Conservation (phyloP, 2,329 filamentous ascomycete species). For the Aspergillus viridinutans region DNA sequence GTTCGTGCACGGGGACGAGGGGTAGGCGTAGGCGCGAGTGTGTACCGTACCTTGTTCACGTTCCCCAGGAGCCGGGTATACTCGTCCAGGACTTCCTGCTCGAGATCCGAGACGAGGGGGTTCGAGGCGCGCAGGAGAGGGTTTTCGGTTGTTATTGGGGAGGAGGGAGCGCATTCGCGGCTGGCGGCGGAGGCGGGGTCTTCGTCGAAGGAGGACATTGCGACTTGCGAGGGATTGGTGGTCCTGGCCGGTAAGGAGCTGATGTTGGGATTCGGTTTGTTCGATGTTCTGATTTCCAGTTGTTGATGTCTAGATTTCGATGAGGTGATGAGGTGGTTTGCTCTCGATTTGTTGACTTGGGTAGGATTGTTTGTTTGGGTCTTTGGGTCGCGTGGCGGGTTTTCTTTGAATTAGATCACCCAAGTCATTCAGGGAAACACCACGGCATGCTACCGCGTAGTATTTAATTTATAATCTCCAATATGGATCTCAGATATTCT, state of each 20-base stretch:
- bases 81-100: slow-evolving; percentile 93
- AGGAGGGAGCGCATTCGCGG: slow-evolving; percentile 14
- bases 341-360: background rate
- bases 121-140: slow-evolving; percentile 37
- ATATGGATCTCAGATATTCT: background rate
- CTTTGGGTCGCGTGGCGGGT: background rate
- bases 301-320: background rate
- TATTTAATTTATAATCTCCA: background rate
- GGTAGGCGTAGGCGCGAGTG: too few relatives aligned
- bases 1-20: background rate
- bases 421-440: background rate
- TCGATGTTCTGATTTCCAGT: background rate
- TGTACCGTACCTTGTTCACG: slow-evolving; percentile 69
- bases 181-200: slow-evolving; percentile 3
- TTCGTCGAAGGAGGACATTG: background rate
- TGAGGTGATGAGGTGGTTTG: background rate
- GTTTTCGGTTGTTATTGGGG: slow-evolving; percentile 22
- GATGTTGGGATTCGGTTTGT: background rate
- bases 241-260: background rate
- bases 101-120: slow-evolving; percentile 62
- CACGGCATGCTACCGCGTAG: background rate
- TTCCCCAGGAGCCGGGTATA: slow-evolving; percentile 84
- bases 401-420: background rate
- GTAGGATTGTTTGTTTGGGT: background rate
- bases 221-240: background rate